Evolutionary conservation across 108 stramenopile genomes (phyloP).

Genomic region (Aurantiochytrium sp.): DNA sequence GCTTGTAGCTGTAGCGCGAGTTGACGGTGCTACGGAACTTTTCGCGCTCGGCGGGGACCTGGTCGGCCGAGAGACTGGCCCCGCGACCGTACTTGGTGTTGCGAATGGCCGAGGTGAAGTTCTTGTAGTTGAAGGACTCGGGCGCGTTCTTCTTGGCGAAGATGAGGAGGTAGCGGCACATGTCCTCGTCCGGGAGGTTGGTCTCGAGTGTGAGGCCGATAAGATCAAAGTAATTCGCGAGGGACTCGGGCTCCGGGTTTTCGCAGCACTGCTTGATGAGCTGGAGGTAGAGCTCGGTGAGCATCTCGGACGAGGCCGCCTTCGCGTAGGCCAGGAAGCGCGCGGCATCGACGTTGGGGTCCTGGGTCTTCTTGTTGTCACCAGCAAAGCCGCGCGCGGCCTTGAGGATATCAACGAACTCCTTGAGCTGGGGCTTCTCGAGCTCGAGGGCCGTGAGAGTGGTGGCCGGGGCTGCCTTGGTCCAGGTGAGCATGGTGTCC

Average conservation of each 20-base stretch:
- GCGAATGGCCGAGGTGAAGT: not conserved
- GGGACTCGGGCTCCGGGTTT: constrained; percentile 44
- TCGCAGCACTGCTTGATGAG: constrained; percentile 57
- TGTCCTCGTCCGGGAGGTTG: constrained; percentile 48
- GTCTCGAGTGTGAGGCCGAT: constrained; percentile 35
- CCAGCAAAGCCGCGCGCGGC: constrained; percentile 51
- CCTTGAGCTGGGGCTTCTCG: constrained; percentile 41
- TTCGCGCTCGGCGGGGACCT: not conserved
- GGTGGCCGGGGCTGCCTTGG: constrained; percentile 39
- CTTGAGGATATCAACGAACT: constrained; percentile 55
- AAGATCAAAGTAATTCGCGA: constrained; percentile 51
- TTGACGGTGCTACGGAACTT: not conserved
- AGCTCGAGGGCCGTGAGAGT: constrained; percentile 47
- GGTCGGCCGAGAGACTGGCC: not conserved
- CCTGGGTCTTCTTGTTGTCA: constrained; percentile 51
- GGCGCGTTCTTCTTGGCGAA: constrained; percentile 46
- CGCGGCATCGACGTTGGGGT: constrained; percentile 44
- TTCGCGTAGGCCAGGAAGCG: constrained; percentile 32
- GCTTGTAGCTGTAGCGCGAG: not conserved
- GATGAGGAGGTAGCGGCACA: constrained; percentile 44
- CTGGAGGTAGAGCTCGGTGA: constrained; percentile 58
- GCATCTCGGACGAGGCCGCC: not conserved
- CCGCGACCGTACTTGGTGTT: not conserved
- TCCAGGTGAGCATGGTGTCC: constrained; percentile 40
- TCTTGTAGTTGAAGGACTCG: not conserved